These are phyloP conservation scores for Pyracantha coccinea DNA, from an alignment of 331 rosid genomes.

Conservation along the genomic window DNA sequence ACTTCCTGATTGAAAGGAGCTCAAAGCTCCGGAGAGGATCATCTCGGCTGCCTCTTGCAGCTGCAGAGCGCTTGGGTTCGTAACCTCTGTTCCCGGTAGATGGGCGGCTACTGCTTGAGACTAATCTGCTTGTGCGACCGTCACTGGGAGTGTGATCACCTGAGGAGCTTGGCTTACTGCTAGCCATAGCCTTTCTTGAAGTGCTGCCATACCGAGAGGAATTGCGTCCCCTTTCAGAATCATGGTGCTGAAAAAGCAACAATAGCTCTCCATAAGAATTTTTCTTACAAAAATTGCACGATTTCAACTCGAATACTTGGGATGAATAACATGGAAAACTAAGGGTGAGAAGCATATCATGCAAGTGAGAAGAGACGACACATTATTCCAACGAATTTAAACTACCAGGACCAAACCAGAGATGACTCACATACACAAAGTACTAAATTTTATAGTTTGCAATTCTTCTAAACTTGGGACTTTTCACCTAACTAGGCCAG, in stretches of 20 bases:
- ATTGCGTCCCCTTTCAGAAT: conserved; percentile 57
- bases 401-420: not conserved
- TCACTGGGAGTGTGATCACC: conserved; percentile 37
- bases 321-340: too few relatives aligned
- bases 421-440: not conserved
- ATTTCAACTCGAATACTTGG: not conserved
- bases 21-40: conserved; percentile 88
- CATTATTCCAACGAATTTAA: not conserved
- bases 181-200: conserved; percentile 61
- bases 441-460: not conserved
- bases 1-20: conserved; percentile 74
- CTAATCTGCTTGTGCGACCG: conserved; percentile 45
- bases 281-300: not conserved
- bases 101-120: conserved; percentile 41
- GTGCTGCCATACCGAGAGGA: conserved; percentile 73
- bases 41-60: conserved; percentile 60
- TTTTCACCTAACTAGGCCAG: not conserved
- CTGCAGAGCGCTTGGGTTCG: conserved; percentile 51
- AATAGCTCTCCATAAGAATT: conserved; percentile 1
- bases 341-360: not conserved
- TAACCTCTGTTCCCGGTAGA: conserved; percentile 48
- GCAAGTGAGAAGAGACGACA: not conserved
- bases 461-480: not conserved
- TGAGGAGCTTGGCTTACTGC: conserved; percentile 55
- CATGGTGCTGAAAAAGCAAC: conserved; percentile 49